Conservation (phyloP, 495 filamentous ascomycete genomes). For the Beverwykella pulmonaria region DNA sequence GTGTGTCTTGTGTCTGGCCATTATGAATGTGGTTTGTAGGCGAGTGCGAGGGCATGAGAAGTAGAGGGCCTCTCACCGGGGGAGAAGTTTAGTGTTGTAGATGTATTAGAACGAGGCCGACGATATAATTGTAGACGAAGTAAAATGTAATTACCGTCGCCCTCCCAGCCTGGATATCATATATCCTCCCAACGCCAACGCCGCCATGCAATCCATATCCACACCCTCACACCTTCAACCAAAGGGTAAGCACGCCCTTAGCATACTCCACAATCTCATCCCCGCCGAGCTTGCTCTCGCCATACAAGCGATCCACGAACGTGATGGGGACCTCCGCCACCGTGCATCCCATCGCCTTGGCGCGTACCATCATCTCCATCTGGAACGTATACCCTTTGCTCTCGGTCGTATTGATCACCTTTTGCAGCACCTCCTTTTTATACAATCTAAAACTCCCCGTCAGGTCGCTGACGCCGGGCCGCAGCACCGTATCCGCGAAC, state of each 20-base stretch:
- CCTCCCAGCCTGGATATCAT: conserved; percentile 15
- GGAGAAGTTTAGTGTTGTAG: background rate
- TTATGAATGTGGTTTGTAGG: no score
- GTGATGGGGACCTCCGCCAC: conserved; percentile 93
- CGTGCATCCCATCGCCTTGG: conserved; percentile 86
- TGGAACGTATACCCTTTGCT: conserved; percentile 98
- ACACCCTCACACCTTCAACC: conserved; percentile 72
- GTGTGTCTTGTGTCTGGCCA: no score
- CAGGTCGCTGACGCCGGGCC: conserved; percentile 93
- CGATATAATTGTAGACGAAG: background rate
- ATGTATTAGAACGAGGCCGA: background rate
- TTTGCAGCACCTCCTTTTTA: conserved; percentile 84
- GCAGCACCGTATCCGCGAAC: conserved; percentile 90
- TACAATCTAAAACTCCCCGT: conserved; percentile 95
- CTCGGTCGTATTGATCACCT: conserved; percentile 85
- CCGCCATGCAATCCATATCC: background rate
- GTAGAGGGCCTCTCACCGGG: no score
- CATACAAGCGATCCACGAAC: conserved; percentile 94
- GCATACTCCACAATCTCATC: conserved; percentile 98
- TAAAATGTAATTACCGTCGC: background rate
- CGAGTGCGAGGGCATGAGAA: no score
- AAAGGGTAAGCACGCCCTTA: conserved; percentile 87
- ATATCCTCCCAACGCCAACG: conserved; percentile 17
- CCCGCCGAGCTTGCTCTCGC: conserved; percentile 91
- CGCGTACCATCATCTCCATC: conserved; percentile 96